These are phyloP conservation scores for Sporormia fimetaria DNA, from an alignment of 495 filamentous ascomycete species.

Conservation along the genomic window DNA sequence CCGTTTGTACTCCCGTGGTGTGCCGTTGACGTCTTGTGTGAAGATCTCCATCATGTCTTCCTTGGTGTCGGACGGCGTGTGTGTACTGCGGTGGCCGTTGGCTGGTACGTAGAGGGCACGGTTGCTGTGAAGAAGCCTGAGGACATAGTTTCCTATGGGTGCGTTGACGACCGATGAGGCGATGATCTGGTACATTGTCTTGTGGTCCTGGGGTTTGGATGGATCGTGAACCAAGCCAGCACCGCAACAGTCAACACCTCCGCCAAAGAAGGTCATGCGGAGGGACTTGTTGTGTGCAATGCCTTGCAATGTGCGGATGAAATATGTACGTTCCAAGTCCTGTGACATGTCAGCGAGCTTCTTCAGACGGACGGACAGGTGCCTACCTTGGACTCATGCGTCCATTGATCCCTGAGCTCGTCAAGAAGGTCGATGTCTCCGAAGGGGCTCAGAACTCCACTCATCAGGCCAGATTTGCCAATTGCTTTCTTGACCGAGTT, in stretches of 20 bases:
- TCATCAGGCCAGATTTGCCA: conserved; percentile 90
- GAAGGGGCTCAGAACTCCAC: conserved; percentile 84
- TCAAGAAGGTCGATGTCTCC: conserved; percentile 94
- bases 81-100: conserved; percentile 73
- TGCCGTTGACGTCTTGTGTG: conserved; percentile 73
- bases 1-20: conserved; percentile 67
- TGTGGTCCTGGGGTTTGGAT: conserved; percentile 78
- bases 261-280: conserved; percentile 91
- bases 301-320: conserved; percentile 88
- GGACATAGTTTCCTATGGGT: conserved; percentile 68
- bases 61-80: conserved; percentile 71
- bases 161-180: conserved; percentile 82
- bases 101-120: conserved; percentile 80
- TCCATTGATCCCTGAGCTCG: conserved; percentile 93
- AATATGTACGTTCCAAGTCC: conserved; percentile 91
- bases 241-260: conserved; percentile 81
- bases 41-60: conserved; percentile 99
- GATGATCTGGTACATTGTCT: conserved; percentile 99
- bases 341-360: conserved; percentile 23
- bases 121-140: conserved; percentile 86
- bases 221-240: conserved; percentile 95
- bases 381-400: conserved; percentile 78
- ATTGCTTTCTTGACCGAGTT: conserved; percentile 90
- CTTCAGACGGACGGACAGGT: background rate
- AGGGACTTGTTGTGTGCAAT: conserved; percentile 88